Conservation (phyloP, 192 early-diverging fungal genomes). For the Gigaspora rosea region DNA sequence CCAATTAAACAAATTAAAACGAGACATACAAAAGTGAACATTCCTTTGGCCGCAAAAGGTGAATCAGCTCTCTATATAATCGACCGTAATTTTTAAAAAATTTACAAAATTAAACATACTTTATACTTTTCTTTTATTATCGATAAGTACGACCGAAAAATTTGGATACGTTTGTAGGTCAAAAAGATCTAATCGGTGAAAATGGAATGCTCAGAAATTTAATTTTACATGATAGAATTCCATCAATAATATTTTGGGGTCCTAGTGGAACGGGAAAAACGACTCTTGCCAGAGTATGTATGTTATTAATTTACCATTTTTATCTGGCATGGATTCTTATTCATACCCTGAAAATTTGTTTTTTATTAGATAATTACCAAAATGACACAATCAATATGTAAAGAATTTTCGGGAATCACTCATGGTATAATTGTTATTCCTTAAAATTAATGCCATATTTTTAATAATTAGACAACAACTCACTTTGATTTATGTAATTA, state of each 20-base stretch:
- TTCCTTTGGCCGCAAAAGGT: not conserved
- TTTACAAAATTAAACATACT: not conserved
- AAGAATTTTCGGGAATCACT: slow-evolving; percentile 53
- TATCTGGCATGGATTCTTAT: not conserved
- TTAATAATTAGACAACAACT: not conserved
- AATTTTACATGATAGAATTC: slow-evolving; percentile 66
- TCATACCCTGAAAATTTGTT: not conserved
- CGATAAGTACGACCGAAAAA: slow-evolving; percentile 51
- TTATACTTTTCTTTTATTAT: not conserved
- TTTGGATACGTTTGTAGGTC: slow-evolving; percentile 74
- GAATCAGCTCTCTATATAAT: not conserved
- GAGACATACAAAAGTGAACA: not conserved
- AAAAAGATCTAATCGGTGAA: slow-evolving; percentile 67
- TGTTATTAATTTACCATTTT: not conserved
- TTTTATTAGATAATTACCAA: slow-evolving; percentile 48
- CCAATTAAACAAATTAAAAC: not conserved
- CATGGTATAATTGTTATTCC: slow-evolving; percentile 42
- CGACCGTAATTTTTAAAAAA: not conserved
- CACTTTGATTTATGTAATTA: not conserved
- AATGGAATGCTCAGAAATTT: slow-evolving; percentile 63
- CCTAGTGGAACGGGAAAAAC: slow-evolving; percentile 45
- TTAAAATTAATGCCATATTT: not conserved
- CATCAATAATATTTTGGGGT: slow-evolving; percentile 81
- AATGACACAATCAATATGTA: slow-evolving; percentile 47
- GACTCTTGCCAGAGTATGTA: slow-evolving; percentile 35